Percentiles rank a stretch among this genome's conserved stretches.
Evolutionary conservation across 441 rosid species (phyloP).

Genomic region (Brassica hybrid): DNA sequence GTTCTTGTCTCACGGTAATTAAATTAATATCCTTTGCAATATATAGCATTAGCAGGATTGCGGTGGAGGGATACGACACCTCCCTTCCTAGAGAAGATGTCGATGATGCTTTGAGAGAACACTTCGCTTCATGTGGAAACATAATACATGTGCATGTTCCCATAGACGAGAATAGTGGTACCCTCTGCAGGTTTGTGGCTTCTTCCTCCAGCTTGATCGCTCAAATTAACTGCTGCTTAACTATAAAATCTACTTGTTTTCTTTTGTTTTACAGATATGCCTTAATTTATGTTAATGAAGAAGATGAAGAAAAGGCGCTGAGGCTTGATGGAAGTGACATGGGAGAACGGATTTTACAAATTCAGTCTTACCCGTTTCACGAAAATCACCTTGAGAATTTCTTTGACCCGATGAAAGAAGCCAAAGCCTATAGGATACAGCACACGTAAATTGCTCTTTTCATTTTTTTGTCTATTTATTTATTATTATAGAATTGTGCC

Average conservation of each 20-base stretch:
- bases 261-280: not conserved
- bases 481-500: no score
- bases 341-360: not conserved
- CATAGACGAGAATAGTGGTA: not conserved
- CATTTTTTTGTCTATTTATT: no score
- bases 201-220: not conserved
- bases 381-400: not conserved
- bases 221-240: not conserved
- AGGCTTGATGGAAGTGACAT: conserved; percentile 9
- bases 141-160: not conserved
- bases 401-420: not conserved
- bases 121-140: not conserved
- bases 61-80: not conserved
- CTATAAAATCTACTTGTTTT: not conserved
- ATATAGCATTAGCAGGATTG: not conserved
- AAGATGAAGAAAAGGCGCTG: not conserved
- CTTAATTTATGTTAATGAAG: not conserved
- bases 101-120: not conserved
- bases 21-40: not conserved
- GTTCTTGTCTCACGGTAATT: not conserved
- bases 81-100: not conserved
- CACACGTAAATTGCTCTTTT: not conserved
- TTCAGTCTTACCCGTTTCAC: not conserved
- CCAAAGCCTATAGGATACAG: not conserved
- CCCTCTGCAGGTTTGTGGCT: not conserved